Base-by-base conservation (phyloP, 2,329 filamentous ascomycete species). In the Epichloe hybrida region DNA sequence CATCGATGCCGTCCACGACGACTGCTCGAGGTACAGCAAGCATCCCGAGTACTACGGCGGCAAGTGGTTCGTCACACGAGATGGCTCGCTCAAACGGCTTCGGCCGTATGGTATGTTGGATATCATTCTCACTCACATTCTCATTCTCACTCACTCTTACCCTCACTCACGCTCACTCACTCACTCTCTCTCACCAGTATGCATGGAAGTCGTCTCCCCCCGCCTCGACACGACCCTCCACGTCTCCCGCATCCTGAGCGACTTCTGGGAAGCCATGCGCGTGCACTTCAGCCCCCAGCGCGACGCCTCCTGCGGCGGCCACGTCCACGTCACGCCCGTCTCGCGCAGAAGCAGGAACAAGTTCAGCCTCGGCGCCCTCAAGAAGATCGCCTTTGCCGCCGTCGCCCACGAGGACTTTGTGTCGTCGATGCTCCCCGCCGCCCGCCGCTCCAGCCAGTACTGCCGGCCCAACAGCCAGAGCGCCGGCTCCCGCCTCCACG, bases 221-320 rank as follows among this genome's bases (percentile, higher is more conserved):
- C 62, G 60, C 40, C 62, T 69, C 34, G 61, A 67, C 57, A 67
- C 66, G 15, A 65, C 59, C 35, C 61, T 61, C 49, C 58, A 57
- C 49, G 53, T 68, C 50, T 59, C 58, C 46, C 55, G 51, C 49
- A 65, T 63, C 56, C 60, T 69, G 52, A 60, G 62, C 52, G 64
- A 67, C 54, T 69, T 69, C 58, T 69, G 67, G 67, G 64, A 68
- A 57, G 66, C 66, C 53, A 67, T 69, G 66, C 61, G 61, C 48
- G 66, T 68, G n/a, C 64, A 69, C 57, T 69, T 69, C 62, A 63
- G 47, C 64, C 65, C 20, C 20, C 63, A 66, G 52, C 56, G 59
- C 35, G 63, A 67, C 50, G 46, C 57, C 23, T 65, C 62, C 2
- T 69, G 67, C 55, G 66, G 67, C 51, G 66, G 66, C 46, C 67